A percentile compares a stretch with the other conserved stretches of the same genome.
Conservation (phyloP, 805 yeast genomes). For the Barnettozyma californica region DNA sequence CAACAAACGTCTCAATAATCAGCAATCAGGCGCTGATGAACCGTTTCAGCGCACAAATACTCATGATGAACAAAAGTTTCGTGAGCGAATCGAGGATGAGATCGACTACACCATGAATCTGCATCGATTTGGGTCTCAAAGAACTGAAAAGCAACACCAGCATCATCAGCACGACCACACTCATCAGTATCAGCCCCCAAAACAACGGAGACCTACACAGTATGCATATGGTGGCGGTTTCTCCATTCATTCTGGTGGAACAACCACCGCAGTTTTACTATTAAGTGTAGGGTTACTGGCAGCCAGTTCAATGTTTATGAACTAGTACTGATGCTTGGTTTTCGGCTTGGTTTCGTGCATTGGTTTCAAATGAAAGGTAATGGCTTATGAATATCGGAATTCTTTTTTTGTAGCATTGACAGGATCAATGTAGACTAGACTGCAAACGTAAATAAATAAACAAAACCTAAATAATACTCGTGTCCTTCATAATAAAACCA, state of each 20-base stretch:
- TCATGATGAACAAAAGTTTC: conserved; percentile 7
- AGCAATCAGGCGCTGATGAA: not conserved
- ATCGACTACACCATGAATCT: conserved; percentile 20
- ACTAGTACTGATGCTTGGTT: not conserved
- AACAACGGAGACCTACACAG: not conserved
- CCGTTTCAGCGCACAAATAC: not conserved
- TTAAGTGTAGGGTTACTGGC: conserved; percentile 13
- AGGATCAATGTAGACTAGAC: no score
- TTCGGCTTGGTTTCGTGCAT: not conserved
- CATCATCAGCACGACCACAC: not conserved
- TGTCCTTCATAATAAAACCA: not conserved
- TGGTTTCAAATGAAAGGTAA: not conserved
- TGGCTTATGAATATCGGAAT: not conserved
- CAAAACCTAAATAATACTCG: not conserved
- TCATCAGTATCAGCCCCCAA: not conserved
- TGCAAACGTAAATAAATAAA: not conserved
- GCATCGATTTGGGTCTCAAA: conserved; percentile 22
- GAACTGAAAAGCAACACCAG: conserved; percentile 6
- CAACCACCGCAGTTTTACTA: conserved; percentile 8
- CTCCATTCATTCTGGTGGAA: conserved; percentile 2
- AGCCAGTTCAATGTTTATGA: not conserved
- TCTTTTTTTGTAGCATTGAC: not conserved
- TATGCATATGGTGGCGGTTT: conserved; percentile 2
- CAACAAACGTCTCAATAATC: conserved; percentile 14
- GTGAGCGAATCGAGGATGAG: conserved; percentile 16